phyloP scores from a whole-genome alignment of 2,329 filamentous ascomycete genomes.

The Fusarium ambrosium region DNA sequence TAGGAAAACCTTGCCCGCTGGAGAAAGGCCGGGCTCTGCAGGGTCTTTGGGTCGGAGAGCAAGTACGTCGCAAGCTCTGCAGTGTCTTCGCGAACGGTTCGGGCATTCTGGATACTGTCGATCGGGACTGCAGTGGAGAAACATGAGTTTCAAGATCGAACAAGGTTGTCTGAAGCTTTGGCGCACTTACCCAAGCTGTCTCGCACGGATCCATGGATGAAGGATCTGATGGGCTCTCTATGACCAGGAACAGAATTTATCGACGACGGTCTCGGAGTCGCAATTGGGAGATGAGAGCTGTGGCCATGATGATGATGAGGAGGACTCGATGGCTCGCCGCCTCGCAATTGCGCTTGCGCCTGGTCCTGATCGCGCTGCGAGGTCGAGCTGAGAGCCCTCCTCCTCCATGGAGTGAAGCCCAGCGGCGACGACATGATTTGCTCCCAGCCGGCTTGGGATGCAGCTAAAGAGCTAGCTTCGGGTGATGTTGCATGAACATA shows the following conservation, averaged over 20 bases:
- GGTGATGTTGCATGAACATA: constrained; percentile 39
- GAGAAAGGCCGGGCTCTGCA: constrained; percentile 62
- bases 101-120: constrained; percentile 81
- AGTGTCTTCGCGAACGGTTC: constrained; percentile 86
- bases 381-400: constrained; percentile 56
- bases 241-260: constrained; percentile 55
- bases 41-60: constrained; percentile 72
- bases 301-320: constrained; percentile 33
- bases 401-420: constrained; percentile 64
- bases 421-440: constrained; percentile 62
- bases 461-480: constrained; percentile 21
- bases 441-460: constrained; percentile 25
- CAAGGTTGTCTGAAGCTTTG: background rate
- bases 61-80: constrained; percentile 88
- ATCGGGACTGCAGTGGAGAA: constrained; percentile 58
- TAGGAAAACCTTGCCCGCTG: constrained; percentile 50
- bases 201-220: constrained; percentile 75
- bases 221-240: constrained; percentile 78
- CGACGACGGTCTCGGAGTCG: constrained; percentile 56
- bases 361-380: constrained; percentile 48
- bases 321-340: constrained; percentile 47
- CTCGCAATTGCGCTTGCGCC: constrained; percentile 39
- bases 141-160: constrained; percentile 6
- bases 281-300: constrained; percentile 35
- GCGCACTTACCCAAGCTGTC: constrained; percentile 67